Evolutionary conservation across 2,329 filamentous ascomycete species (phyloP).

Genomic region (Scopulariopsis brevicaulis): DNA sequence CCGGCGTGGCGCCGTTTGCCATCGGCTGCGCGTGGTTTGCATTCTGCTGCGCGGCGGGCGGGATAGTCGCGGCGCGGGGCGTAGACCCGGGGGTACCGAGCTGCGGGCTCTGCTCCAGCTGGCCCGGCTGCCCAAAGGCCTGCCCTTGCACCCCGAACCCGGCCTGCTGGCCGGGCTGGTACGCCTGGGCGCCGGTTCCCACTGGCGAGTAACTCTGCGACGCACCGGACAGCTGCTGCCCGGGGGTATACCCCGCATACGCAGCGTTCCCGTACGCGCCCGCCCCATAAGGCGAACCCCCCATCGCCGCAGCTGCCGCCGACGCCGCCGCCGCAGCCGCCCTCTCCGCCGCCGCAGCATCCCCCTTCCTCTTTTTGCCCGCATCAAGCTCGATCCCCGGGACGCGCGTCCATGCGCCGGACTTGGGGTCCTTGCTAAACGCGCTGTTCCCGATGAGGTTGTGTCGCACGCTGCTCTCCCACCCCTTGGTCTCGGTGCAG

Average conservation of each 20-base stretch:
- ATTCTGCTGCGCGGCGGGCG: constrained; percentile 2
- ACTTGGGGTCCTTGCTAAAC: constrained; percentile 46
- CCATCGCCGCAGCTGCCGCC: background rate
- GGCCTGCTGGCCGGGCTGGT: constrained; percentile 2
- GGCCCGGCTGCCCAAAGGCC: background rate
- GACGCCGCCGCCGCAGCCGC: constrained; percentile 14
- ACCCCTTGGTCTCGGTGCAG: constrained; percentile 49
- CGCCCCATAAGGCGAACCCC: background rate
- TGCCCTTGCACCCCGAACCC: background rate
- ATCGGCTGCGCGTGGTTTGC: constrained; percentile 1
- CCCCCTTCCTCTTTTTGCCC: constrained; percentile 47
- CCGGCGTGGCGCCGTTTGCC: background rate
- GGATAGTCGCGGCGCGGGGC: background rate
- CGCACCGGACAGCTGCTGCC: background rate
- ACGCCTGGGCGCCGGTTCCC: background rate
- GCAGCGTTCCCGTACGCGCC: background rate
- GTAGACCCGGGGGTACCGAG: background rate
- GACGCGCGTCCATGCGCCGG: constrained; percentile 44
- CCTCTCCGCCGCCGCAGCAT: constrained; percentile 34
- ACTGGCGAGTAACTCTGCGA: background rate
- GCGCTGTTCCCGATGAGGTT: constrained; percentile 52
- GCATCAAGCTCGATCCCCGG: constrained; percentile 47
- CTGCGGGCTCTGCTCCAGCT: background rate
- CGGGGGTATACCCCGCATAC: background rate
- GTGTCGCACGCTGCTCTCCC: constrained; percentile 54